phyloP scores from a whole-genome alignment of 2,329 filamentous ascomycete species.

The Alternaria incomplexa region DNA sequence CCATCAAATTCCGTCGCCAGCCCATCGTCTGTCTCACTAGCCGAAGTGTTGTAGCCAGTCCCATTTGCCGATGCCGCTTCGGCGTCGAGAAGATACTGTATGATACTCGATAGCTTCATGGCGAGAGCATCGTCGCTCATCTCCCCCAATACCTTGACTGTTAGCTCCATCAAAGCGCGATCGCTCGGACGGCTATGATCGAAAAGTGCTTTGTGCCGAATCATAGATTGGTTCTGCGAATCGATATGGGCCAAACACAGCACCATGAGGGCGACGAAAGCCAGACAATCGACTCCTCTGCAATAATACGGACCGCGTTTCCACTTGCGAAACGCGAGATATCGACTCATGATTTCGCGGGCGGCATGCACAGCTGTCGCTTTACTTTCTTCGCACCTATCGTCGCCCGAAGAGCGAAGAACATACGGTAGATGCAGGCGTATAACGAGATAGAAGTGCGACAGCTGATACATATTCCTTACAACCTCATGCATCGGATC shows the following conservation, averaged over 20 bases:
- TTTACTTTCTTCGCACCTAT: slow-evolving; percentile 18
- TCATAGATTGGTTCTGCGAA: background rate
- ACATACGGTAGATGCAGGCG: slow-evolving; percentile 27
- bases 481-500: slow-evolving; percentile 8
- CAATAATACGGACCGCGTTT: slow-evolving; percentile 16
- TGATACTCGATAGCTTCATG: slow-evolving; percentile 7
- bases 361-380: slow-evolving; percentile 20
- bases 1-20: slow-evolving; percentile 28
- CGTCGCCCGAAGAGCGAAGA: slow-evolving; percentile 12
- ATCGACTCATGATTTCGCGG: slow-evolving; percentile 22
- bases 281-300: slow-evolving; percentile 23
- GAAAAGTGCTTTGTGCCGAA: slow-evolving; percentile 2
- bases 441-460: slow-evolving; percentile 20
- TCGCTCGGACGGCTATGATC: slow-evolving; percentile 15
- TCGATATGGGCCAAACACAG: slow-evolving; percentile 23
- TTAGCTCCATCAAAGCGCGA: slow-evolving; percentile 22
- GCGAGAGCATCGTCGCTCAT: slow-evolving; percentile 16
- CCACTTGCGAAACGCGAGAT: slow-evolving; percentile 14
- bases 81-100: slow-evolving; percentile 18
- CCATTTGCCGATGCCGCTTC: slow-evolving; percentile 17
- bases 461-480: slow-evolving; percentile 19
- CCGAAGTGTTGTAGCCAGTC: slow-evolving; percentile 15
- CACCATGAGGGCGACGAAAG: slow-evolving; percentile 24
- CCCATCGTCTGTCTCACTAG: slow-evolving; percentile 15
- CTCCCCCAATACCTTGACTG: slow-evolving; percentile 10